Conservation (phyloP, 1,284 basidiomycete species). For the Athelia psychrophila region DNA sequence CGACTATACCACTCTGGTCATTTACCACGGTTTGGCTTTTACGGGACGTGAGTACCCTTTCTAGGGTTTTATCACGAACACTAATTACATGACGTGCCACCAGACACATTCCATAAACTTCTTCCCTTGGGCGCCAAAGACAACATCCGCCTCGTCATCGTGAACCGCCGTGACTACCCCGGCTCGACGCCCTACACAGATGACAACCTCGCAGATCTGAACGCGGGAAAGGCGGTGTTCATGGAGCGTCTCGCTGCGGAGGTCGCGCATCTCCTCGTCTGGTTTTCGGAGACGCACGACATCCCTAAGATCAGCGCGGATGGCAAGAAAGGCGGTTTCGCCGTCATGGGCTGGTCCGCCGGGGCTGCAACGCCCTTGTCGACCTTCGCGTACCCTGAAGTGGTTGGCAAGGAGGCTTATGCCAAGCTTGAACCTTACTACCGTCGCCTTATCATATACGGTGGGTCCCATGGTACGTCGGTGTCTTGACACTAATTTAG, state of each 20-base stretch:
- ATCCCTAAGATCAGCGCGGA: conserved; percentile 21
- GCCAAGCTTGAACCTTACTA: conserved; percentile 23
- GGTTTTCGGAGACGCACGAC: conserved; percentile 21
- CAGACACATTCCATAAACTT: background rate
- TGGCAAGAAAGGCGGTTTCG: conserved; percentile 23
- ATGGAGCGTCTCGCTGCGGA: conserved; percentile 22
- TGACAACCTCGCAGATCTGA: conserved; percentile 24
- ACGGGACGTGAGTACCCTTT: conserved; percentile 20
- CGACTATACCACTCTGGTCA: conserved; percentile 29
- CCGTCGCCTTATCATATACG: conserved; percentile 27
- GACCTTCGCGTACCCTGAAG: conserved; percentile 18
- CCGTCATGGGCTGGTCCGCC: conserved; percentile 32
- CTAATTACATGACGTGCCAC: too few species aligned
- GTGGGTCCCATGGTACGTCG: conserved; percentile 13
- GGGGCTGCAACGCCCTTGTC: conserved; percentile 23
- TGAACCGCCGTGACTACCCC: conserved; percentile 30
- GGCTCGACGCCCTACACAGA: conserved; percentile 31
- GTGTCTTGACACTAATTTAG: conserved; percentile 1
- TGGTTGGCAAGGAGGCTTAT: conserved; percentile 19
- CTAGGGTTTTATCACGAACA: conserved; percentile 16
- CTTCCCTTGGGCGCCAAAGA: conserved; percentile 11
- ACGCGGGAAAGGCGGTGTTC: conserved; percentile 19
- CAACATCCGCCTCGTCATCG: conserved; percentile 26
- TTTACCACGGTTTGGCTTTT: conserved; percentile 30
- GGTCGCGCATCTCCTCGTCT: conserved; percentile 22